Evolutionary conservation across 139 green algal species (phyloP), one percentile per base, ranked within the genome.

Genomic region (Nannochloris sp.): DNA sequence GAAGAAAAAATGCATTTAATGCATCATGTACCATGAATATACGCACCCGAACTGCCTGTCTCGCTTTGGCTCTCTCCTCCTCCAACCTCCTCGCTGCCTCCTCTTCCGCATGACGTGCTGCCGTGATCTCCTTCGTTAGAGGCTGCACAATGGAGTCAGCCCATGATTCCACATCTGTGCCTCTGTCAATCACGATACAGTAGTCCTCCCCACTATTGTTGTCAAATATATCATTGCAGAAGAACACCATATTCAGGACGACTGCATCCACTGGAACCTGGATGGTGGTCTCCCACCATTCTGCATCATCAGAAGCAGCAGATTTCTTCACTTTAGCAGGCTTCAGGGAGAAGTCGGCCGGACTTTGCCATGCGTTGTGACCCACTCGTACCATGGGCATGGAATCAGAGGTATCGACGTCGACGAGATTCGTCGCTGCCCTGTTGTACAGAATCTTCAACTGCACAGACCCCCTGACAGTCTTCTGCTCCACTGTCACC

Each of bases 231-330:
- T 87, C 73, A 23, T 75, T 78, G 61, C 78, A 87, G 43, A 80
- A 81, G 44, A 92, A n/a, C 11, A 92, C 84, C 48, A 91, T 89
- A 73, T 89, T 85, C 16, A 90, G 62, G 10, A 34, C 70, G 16
- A 65, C 73, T 0, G 81, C 85, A 34, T 83, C 72, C 5, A 62
- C 18, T 3, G 83, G 78, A 10, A 89, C 18, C 15, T 76, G 57
- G 7, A 85, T 44, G 44, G 72, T 61, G 0, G 62, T 65, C 37
- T 83, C 60, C 73, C 80, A 93, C 83, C 81, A 89, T 37, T 77
- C 61, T 54, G 57, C 16, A 40, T 21, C 16, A 21, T 9, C 58
- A 56, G 31, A 62, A 40, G 16, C 16, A 21, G 15, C 58, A 56
- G 31, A 62, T 44, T 14, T 61, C 21, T 27, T 44, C 14, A 21